Percentiles rank a stretch among this genome's conserved stretches.
phyloP scores from a whole-genome alignment of 768 basidiomycete species.

The Austroboletus eburneus region DNA sequence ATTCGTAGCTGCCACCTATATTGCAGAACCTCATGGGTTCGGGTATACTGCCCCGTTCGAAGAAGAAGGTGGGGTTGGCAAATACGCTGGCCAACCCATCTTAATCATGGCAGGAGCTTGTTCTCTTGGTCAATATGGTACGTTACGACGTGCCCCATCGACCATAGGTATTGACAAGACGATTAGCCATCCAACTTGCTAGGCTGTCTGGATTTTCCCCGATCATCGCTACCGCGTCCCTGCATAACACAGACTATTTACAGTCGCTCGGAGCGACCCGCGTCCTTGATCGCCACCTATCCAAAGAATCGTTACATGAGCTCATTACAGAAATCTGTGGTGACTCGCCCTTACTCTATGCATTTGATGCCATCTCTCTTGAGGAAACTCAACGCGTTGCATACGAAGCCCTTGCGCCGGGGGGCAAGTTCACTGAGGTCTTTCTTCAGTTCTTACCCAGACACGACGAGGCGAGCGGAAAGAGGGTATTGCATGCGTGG shows the following conservation, averaged over 20 bases:
- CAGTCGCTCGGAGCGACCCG: constrained; percentile 33
- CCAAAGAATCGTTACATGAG: neutral
- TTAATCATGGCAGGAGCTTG: constrained; percentile 33
- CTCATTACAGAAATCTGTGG: neutral
- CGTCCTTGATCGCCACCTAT: constrained; percentile 28
- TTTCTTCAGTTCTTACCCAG: neutral
- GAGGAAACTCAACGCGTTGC: constrained; percentile 29
- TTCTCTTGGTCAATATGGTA: constrained; percentile 35
- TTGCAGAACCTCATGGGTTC: constrained; percentile 16
- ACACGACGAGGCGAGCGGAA: constrained; percentile 1
- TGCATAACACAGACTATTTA: constrained; percentile 26
- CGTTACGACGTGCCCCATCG: neutral
- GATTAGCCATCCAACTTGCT: constrained; percentile 28
- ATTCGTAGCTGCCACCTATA: constrained; percentile 30
- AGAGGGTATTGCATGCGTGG: constrained; percentile 1
- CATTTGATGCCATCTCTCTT: constrained; percentile 27
- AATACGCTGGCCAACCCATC: constrained; percentile 28
- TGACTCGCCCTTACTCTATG: neutral
- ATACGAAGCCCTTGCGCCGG: constrained; percentile 27
- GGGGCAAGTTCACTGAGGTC: constrained; percentile 18
- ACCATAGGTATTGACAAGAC: neutral
- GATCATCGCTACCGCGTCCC: constrained; percentile 35
- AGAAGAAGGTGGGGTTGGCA: constrained; percentile 16
- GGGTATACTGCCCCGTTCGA: constrained; percentile 26
- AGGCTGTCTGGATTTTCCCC: constrained; percentile 28